A percentile compares a stretch with the other conserved stretches of the same genome.
Conservation (phyloP, 768 basidiomycete genomes). For the Suillus decipiens region DNA sequence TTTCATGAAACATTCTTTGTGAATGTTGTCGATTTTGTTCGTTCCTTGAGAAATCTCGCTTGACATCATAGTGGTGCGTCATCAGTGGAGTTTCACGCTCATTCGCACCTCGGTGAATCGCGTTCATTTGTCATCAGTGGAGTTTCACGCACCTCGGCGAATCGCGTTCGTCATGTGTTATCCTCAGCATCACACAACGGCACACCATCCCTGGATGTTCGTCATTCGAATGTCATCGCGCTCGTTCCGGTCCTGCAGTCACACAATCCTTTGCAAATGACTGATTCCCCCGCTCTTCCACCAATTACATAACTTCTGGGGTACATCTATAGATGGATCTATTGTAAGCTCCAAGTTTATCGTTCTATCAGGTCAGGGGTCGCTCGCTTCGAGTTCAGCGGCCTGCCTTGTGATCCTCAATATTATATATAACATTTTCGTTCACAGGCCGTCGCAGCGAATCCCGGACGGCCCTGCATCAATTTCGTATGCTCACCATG, state of each 20-base stretch:
- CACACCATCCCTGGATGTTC: not conserved
- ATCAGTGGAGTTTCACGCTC: too few species aligned
- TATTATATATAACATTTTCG: not conserved
- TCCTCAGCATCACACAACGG: not conserved
- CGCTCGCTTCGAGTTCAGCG: not conserved
- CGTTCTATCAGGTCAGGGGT: not conserved
- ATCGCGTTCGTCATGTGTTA: not conserved
- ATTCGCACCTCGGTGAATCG: too few species aligned
- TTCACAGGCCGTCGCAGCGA: not conserved
- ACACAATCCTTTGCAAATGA: not conserved
- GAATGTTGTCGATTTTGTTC: not conserved
- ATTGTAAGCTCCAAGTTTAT: not conserved
- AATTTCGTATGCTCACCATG: not conserved
- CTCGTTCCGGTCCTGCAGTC: not conserved
- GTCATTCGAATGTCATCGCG: not conserved
- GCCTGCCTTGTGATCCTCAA: not conserved
- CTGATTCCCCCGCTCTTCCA: not conserved
- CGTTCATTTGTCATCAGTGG: too few species aligned
- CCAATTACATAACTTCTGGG: not conserved
- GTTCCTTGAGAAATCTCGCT: too few species aligned
- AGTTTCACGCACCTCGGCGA: not conserved
- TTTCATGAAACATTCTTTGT: not conserved
- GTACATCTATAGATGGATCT: not conserved
- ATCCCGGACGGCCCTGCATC: not conserved
- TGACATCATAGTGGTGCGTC: too few species aligned